Evolutionary conservation across 2,329 filamentous ascomycete species (phyloP), one percentile per base, ranked within the genome.

Genomic region (Hymenoscyphus albidus): DNA sequence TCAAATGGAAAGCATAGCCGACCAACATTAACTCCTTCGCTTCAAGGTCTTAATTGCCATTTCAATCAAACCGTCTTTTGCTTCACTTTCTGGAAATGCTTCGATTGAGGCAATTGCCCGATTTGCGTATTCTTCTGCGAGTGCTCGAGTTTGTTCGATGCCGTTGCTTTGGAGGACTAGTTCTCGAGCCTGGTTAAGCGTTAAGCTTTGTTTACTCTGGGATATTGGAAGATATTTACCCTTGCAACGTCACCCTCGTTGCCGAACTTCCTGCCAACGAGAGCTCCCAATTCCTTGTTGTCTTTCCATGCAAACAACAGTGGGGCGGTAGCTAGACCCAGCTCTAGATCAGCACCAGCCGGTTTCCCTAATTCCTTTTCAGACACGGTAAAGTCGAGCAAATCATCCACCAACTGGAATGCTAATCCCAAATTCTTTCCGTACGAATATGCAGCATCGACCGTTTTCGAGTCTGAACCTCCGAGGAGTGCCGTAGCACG

Each of bases 381-480:
- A 62, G 85, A 92, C 67, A 92, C 86, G 0, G 95, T 98, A 77
- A 98, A 99, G 77, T 99, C 95, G 72, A 99, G 83, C 90, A 99
- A 91, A 76, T 99, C 95, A 76, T 99, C 95, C 16, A 99, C 94
- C 10, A 99, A 84, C 82, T 99, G 95, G 80, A 99, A 99, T 1
- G 95, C 95, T 62, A 99, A 79, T 1, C 95, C 95, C 58, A 99
- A 77, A 73, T 99, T 98, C 78, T 92, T 92, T 61, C 95, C 95
- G 74, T 98, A 99, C 16, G 85, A 78, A 75, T 99, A 99, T 1
- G 94, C 92, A 10, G 93, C 91, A 70, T 99, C 93, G 1, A 97
- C 92, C 1, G 95, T 92, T 67, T 89, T 84, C 0, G 84, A 83
- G 40, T 93, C 85, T 40, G 88, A 86, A 14, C 91, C 88, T 38